A percentile compares a stretch with the other conserved stretches of the same genome.
Conservation (phyloP, 2,329 filamentous ascomycete genomes). For the Tricladium varicosporioides region DNA sequence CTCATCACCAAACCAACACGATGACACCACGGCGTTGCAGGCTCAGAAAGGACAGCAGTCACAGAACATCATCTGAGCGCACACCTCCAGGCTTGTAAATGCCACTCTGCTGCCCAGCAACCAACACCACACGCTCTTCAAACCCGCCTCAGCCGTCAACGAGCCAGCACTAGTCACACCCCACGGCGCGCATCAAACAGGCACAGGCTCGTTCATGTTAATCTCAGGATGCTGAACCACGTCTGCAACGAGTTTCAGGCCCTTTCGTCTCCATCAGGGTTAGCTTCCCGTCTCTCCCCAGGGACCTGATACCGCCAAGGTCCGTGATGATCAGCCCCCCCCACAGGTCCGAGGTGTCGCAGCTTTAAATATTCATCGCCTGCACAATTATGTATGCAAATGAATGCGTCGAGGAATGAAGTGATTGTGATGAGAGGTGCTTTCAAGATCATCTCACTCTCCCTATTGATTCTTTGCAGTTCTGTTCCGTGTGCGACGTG, state of each 20-base stretch:
- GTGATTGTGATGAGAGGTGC: not conserved
- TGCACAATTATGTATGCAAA: not conserved
- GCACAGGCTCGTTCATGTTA: not conserved
- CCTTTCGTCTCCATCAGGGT: conserved; percentile 6
- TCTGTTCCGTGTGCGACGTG: not conserved
- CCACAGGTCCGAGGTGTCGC: conserved; percentile 1
- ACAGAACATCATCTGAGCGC: not conserved
- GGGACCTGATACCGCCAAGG: conserved; percentile 16
- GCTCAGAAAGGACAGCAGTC: not conserved
- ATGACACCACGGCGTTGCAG: not conserved
- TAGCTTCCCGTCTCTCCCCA: conserved; percentile 2
- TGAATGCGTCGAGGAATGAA: not conserved
- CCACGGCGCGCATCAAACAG: conserved; percentile 1
- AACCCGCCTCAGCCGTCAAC: not conserved
- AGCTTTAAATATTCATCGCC: conserved; percentile 5
- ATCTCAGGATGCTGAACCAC: not conserved
- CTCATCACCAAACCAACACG: not conserved
- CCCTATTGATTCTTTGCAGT: not conserved
- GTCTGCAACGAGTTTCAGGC: conserved; percentile 18
- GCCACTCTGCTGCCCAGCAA: not conserved
- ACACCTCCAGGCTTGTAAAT: no score
- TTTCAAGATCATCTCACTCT: not conserved
- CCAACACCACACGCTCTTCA: not conserved
- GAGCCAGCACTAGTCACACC: not conserved
- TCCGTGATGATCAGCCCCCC: not conserved